Percentiles rank a stretch among this genome's conserved stretches.
Conservation (phyloP, 1,284 basidiomycete genomes). For the Malassezia pachydermatis region DNA sequence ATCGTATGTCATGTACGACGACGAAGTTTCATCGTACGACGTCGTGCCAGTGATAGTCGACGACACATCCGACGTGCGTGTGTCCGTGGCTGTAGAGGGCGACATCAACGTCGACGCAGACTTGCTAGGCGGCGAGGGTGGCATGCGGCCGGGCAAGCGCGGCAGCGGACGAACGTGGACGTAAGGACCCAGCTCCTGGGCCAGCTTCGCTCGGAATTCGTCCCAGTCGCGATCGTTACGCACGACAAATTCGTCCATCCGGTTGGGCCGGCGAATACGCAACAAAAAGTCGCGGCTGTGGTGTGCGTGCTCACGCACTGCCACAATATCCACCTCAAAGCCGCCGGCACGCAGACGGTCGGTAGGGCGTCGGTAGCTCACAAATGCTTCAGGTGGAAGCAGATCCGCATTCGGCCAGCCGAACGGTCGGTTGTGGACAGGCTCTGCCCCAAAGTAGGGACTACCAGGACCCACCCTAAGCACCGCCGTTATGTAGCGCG, state of each 20-base stretch:
- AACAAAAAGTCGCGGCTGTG: constrained; percentile 35
- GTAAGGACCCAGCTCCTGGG: constrained; percentile 30
- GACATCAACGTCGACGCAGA: background rate
- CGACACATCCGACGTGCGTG: background rate
- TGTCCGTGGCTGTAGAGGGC: constrained; percentile 1
- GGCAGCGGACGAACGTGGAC: constrained; percentile 34
- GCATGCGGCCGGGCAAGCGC: constrained; percentile 20
- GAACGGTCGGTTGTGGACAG: constrained; percentile 25
- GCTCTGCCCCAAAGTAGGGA: constrained; percentile 25
- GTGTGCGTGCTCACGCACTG: constrained; percentile 23
- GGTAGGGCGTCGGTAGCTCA: constrained; percentile 33
- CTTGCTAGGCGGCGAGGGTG: background rate
- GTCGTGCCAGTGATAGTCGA: background rate
- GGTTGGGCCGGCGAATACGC: constrained; percentile 35
- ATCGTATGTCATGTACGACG: background rate
- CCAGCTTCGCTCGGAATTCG: constrained; percentile 31
- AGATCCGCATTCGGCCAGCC: constrained; percentile 36
- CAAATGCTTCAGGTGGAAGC: constrained; percentile 37
- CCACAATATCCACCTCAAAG: constrained; percentile 40
- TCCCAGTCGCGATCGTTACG: constrained; percentile 42
- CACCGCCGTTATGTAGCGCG: constrained; percentile 32
- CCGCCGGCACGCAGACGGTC: constrained; percentile 38
- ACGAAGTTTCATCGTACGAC: background rate
- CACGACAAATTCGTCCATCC: constrained; percentile 33
- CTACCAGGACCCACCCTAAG: constrained; percentile 31